phyloP scores from a whole-genome alignment of 2,329 filamentous ascomycete genomes.

The Macrophomina pseudophaseolina region DNA sequence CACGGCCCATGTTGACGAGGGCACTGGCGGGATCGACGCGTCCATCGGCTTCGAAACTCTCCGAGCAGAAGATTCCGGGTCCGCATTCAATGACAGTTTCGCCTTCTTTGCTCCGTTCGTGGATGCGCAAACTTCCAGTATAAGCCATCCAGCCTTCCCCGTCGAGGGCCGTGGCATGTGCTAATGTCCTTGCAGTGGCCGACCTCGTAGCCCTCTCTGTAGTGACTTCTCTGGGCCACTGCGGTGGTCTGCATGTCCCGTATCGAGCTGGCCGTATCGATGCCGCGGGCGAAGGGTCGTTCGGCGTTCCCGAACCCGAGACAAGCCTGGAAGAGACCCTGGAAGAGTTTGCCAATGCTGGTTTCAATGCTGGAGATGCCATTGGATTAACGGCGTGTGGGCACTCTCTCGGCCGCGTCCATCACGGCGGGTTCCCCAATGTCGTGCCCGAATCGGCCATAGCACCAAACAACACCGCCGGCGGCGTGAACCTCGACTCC shows the following conservation, averaged over 20 bases:
- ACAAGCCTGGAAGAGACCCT: constrained; percentile 39
- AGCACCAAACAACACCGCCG: constrained; percentile 33
- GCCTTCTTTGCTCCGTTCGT: constrained; percentile 36
- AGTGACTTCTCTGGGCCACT: constrained; percentile 38
- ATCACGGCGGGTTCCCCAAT: constrained; percentile 38
- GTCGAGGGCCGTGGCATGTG: no score
- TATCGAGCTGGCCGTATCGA: constrained; percentile 41
- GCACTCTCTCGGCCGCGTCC: constrained; percentile 44
- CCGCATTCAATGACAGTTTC: constrained; percentile 42
- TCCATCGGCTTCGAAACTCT: constrained; percentile 42
- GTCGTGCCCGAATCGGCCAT: constrained; percentile 35
- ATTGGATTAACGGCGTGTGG: constrained; percentile 42
- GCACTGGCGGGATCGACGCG: constrained; percentile 42
- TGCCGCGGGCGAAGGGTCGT: constrained; percentile 36
- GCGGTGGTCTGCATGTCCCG: constrained; percentile 38
- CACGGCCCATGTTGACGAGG: constrained; percentile 36
- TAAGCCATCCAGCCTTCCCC: not conserved
- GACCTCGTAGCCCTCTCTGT: constrained; percentile 41
- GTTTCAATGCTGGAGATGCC: constrained; percentile 35
- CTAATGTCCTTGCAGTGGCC: constrained; percentile 31
- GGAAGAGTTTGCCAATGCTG: constrained; percentile 38
- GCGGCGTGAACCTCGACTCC: constrained; percentile 36
- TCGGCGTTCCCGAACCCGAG: constrained; percentile 41
- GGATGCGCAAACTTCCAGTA: constrained; percentile 30
- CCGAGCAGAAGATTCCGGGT: constrained; percentile 37